A percentile compares a stretch with the other conserved stretches of the same genome.
Evolutionary conservation across 805 yeast genomes (phyloP).

Genomic region (Candida quercuum): DNA sequence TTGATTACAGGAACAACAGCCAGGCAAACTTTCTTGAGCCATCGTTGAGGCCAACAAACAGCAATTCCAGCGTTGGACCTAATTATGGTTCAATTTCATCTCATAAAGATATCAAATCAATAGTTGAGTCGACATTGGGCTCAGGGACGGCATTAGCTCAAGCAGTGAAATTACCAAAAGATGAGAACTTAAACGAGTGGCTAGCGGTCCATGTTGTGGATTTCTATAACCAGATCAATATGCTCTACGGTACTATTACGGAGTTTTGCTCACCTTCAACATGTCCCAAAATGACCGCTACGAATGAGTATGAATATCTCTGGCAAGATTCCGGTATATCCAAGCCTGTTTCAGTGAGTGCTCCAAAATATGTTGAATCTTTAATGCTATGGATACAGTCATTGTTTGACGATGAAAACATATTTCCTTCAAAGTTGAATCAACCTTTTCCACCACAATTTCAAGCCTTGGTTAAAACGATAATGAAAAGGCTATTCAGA

Average conservation of each 20-base stretch:
- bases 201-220: slow-evolving; percentile 97
- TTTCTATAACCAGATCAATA: slow-evolving; percentile 91
- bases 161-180: slow-evolving; percentile 90
- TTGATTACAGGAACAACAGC: neutral
- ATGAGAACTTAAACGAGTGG: slow-evolving; percentile 92
- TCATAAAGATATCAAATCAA: slow-evolving; percentile 74
- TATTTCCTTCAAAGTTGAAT: slow-evolving; percentile 86
- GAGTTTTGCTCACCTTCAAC: slow-evolving; percentile 94
- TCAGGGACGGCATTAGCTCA: slow-evolving; percentile 86
- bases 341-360: slow-evolving; percentile 82
- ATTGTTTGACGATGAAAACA: slow-evolving; percentile 83
- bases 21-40: neutral
- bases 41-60: slow-evolving; percentile 9
- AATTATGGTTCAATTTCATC: slow-evolving; percentile 36
- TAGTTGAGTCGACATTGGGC: slow-evolving; percentile 94
- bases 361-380: slow-evolving; percentile 92
- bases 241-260: slow-evolving; percentile 93
- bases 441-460: slow-evolving; percentile 90
- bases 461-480: slow-evolving; percentile 71
- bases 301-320: slow-evolving; percentile 91
- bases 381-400: slow-evolving; percentile 94
- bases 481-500: slow-evolving; percentile 85
- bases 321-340: slow-evolving; percentile 81
- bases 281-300: slow-evolving; percentile 97
- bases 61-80: neutral